Conservation (phyloP, 1,284 basidiomycete species). For the Lentinula novae-zelandiae region DNA sequence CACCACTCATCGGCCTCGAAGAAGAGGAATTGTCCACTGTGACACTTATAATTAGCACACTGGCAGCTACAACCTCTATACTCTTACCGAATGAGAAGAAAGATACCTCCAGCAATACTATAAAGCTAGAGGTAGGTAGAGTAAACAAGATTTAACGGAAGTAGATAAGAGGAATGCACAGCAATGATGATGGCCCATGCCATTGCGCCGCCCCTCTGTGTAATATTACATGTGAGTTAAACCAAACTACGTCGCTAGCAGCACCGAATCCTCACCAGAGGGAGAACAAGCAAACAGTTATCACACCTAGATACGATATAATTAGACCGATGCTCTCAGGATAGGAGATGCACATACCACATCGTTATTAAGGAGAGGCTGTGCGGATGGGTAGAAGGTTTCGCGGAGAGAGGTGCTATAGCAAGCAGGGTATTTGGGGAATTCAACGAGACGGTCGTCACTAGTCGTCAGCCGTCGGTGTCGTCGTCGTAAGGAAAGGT, state of each 20-base stretch:
- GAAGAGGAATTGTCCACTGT: slow-evolving; percentile 59
- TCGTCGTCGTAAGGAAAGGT: neutral
- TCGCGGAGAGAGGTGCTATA: neutral
- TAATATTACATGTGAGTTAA: slow-evolving; percentile 19
- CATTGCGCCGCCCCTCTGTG: slow-evolving; percentile 67
- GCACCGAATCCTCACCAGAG: slow-evolving; percentile 47
- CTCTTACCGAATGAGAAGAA: slow-evolving; percentile 48
- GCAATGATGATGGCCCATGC: slow-evolving; percentile 67
- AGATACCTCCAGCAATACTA: slow-evolving; percentile 65
- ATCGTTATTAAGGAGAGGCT: slow-evolving; percentile 1
- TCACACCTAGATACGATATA: slow-evolving; percentile 11
- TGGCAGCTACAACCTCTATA: too few species aligned
- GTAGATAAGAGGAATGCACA: slow-evolving; percentile 34
- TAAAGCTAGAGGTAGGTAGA: slow-evolving; percentile 42
- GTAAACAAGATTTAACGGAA: neutral
- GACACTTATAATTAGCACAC: too few species aligned
- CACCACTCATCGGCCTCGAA: slow-evolving; percentile 73
- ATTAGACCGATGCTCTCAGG: neutral
- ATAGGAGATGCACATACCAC: slow-evolving; percentile 7
- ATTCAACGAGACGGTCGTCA: neutral
- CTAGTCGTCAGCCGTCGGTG: slow-evolving; percentile 1
- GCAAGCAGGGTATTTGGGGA: neutral
- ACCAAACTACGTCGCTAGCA: slow-evolving; percentile 3
- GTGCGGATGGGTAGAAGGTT: slow-evolving; percentile 5
- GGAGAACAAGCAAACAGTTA: slow-evolving; percentile 43